Conservation (phyloP, 2,329 filamentous ascomycete species). For the Annulohypoxylon truncatum region DNA sequence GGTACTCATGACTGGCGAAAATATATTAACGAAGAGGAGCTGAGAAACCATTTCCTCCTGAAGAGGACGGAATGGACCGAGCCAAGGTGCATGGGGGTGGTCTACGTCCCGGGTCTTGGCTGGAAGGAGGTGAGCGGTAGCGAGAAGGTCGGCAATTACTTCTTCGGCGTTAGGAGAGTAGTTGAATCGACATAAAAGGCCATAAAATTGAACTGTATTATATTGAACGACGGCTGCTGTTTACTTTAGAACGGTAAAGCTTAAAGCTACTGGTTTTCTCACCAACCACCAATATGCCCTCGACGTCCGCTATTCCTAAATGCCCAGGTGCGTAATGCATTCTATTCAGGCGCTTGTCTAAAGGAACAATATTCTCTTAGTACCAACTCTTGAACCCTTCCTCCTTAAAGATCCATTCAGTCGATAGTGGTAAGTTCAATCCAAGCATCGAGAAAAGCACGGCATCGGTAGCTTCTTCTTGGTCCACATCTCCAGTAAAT, state of each 20-base stretch:
- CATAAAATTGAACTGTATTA: neutral
- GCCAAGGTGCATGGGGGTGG: constrained; percentile 77
- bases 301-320: too few species aligned
- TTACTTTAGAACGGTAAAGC: too few species aligned
- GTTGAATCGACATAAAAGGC: constrained; percentile 24
- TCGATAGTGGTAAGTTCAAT: too few species aligned
- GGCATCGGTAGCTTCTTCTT: neutral
- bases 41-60: constrained; percentile 67
- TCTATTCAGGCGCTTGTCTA: too few species aligned
- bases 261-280: too few species aligned
- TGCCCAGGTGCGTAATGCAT: too few species aligned
- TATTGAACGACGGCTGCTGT: neutral
- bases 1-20: constrained; percentile 98
- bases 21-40: constrained; percentile 89
- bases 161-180: constrained; percentile 75
- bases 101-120: constrained; percentile 90
- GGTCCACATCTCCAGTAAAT: constrained; percentile 3
- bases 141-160: constrained; percentile 94
- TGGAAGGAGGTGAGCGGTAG: constrained; percentile 87
- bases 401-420: too few species aligned
- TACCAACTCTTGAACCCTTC: too few species aligned
- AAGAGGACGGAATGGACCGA: constrained; percentile 67
- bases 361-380: too few species aligned
- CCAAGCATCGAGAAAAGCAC: constrained; percentile 7
- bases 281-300: too few species aligned